phyloP scores from a whole-genome alignment of 2,329 filamentous ascomycete genomes.

The Claviceps paspali region DNA sequence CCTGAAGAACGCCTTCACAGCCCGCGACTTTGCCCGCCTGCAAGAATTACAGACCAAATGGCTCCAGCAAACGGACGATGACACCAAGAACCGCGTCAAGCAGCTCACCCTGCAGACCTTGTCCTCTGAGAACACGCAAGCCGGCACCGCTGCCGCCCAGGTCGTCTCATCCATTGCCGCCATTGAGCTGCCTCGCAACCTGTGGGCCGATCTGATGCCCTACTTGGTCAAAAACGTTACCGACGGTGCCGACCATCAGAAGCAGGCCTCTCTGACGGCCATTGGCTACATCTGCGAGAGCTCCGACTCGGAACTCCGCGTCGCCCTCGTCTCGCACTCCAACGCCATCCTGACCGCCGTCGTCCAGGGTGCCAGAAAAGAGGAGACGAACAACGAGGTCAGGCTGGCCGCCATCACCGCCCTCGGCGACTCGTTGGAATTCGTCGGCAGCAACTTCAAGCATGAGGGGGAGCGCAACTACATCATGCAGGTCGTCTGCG shows the following conservation, averaged over 20 bases:
- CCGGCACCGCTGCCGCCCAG: conserved; percentile 80
- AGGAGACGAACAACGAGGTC: conserved; percentile 83
- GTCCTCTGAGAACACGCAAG: conserved; percentile 61
- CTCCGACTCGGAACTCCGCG: conserved; percentile 72
- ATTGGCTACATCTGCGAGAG: conserved; percentile 98
- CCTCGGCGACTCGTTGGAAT: conserved; percentile 90
- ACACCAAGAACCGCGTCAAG: conserved; percentile 81
- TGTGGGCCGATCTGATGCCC: conserved; percentile 88
- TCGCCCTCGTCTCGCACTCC: conserved; percentile 70
- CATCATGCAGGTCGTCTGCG: conserved; percentile 99
- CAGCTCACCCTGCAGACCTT: conserved; percentile 79
- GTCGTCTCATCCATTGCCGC: conserved; percentile 89
- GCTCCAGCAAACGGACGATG: conserved; percentile 65
- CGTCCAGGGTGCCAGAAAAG: conserved; percentile 91
- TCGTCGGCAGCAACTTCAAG: conserved; percentile 96
- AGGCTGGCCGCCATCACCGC: conserved; percentile 86
- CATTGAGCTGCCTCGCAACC: conserved; percentile 82
- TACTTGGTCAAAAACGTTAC: conserved; percentile 85
- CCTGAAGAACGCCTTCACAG: conserved; percentile 94
- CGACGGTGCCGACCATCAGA: conserved; percentile 70
- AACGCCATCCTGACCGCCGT: conserved; percentile 97
- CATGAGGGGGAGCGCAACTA: conserved; percentile 99
- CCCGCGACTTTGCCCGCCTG: conserved; percentile 75
- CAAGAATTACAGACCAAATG: conserved; percentile 88
- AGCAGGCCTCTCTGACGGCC: conserved; percentile 87